These are phyloP conservation scores for Ophiostoma quercus DNA, from an alignment of 2,329 filamentous ascomycete species.

Conservation along the genomic window DNA sequence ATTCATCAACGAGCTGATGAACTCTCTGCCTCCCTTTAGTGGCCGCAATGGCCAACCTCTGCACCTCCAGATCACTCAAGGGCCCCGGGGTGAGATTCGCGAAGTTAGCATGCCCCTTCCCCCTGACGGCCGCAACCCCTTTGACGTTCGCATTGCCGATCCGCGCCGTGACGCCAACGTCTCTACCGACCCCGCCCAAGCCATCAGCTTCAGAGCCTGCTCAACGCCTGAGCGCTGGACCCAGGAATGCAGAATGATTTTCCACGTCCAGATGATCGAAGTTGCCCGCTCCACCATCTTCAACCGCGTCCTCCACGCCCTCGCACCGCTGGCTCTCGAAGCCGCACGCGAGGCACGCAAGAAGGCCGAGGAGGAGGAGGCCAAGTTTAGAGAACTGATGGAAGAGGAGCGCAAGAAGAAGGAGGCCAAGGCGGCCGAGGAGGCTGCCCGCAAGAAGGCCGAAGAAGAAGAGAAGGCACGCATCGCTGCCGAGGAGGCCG, in stretches of 20 bases:
- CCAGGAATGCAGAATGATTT: conserved; percentile 84
- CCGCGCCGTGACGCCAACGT: conserved; percentile 42
- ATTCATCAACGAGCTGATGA: conserved; percentile 50
- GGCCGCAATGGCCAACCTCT: conserved; percentile 46
- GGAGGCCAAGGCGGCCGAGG: conserved; percentile 66
- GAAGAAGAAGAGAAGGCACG: conserved; percentile 62
- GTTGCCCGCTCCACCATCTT: conserved; percentile 67
- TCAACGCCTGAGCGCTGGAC: conserved; percentile 75
- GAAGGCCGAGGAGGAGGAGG: conserved; percentile 52
- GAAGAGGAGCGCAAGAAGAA: conserved; percentile 56
- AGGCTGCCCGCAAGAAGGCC: conserved; percentile 55
- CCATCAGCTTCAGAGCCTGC: conserved; percentile 67
- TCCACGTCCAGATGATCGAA: conserved; percentile 55
- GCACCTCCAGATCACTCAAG: conserved; percentile 55
- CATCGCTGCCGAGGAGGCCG: conserved; percentile 50
- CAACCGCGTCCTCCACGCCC: conserved; percentile 58
- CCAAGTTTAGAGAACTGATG: conserved; percentile 51
- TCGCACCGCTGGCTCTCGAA: conserved; percentile 81
- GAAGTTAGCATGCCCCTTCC: conserved; percentile 45
- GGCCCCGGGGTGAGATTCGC: conserved; percentile 46
- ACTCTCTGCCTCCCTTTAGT: conserved; percentile 38
- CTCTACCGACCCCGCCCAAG: conserved; percentile 61
- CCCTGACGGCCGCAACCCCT: neutral
- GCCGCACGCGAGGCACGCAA: conserved; percentile 67
- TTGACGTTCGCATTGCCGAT: conserved; percentile 32